These are phyloP conservation scores for Aspergillus coremiiformis DNA, from an alignment of 495 filamentous ascomycete species.

Conservation along the genomic window DNA sequence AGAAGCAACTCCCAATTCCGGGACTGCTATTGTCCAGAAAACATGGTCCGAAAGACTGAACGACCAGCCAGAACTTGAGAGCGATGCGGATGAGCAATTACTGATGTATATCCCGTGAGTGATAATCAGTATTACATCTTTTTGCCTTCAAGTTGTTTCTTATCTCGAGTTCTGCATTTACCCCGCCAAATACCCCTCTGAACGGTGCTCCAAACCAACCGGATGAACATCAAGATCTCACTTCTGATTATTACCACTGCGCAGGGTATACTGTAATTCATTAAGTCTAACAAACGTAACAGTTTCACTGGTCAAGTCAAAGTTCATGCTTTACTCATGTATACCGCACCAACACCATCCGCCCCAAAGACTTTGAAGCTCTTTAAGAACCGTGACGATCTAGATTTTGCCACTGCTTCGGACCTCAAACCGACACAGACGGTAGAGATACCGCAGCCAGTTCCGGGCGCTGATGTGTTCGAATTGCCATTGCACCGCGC, in stretches of 20 bases:
- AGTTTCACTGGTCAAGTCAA: conserved; percentile 94
- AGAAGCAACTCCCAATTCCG: conserved; percentile 57
- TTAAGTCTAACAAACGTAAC: too few species aligned
- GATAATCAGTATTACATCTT: not conserved
- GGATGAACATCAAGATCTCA: not conserved
- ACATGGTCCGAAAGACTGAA: conserved; percentile 76
- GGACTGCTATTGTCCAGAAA: conserved; percentile 74
- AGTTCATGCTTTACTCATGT: conserved; percentile 78
- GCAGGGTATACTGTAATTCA: too few species aligned
- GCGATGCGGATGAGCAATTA: conserved; percentile 88
- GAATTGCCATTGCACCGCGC: conserved; percentile 81
- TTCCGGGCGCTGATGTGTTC: conserved; percentile 58
- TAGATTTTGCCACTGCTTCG: conserved; percentile 73
- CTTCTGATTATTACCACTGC: not conserved
- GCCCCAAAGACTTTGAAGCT: conserved; percentile 81
- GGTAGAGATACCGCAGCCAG: conserved; percentile 68
- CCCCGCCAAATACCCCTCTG: conserved; percentile 23
- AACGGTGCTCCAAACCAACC: not conserved
- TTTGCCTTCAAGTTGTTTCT: not conserved
- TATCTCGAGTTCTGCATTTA: conserved; percentile 5
- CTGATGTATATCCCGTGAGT: conserved; percentile 85
- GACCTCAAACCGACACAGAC: conserved; percentile 66
- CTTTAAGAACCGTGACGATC: conserved; percentile 73
- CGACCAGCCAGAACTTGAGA: conserved; percentile 64
- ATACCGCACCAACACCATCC: conserved; percentile 58